Conservation (phyloP, 169 alveolate species). For the Cyclospora cayetanensis region DNA sequence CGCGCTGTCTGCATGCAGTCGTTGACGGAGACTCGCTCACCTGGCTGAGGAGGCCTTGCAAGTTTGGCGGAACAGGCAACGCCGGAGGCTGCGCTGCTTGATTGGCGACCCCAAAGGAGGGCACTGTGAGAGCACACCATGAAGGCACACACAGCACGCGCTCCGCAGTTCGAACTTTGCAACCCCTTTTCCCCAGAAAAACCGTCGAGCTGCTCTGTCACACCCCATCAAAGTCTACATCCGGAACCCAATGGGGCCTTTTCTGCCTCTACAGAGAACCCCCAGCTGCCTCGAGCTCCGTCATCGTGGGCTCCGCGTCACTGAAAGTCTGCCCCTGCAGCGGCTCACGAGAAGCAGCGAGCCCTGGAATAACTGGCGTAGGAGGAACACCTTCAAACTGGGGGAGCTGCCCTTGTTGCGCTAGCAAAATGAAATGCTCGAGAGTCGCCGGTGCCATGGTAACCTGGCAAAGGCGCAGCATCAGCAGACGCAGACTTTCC, state of each 20-base stretch:
- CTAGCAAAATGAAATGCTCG: conserved; percentile 38
- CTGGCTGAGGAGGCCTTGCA: conserved; percentile 40
- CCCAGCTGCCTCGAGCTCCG: not conserved
- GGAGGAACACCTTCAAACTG: conserved; percentile 19
- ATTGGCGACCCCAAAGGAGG: not conserved
- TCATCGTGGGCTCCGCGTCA: not conserved
- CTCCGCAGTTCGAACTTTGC: not conserved
- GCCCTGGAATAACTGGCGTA: not conserved
- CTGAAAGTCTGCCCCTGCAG: not conserved
- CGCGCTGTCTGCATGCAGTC: not conserved
- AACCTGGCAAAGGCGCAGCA: not conserved
- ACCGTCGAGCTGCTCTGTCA: not conserved
- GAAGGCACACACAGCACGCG: not conserved
- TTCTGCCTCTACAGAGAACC: not conserved
- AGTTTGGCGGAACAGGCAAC: conserved; percentile 50
- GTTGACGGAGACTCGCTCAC: not conserved
- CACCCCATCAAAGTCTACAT: not conserved
- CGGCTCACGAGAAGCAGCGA: not conserved
- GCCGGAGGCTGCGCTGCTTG: conserved; percentile 24
- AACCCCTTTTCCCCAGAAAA: not conserved
- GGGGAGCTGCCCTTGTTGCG: conserved; percentile 57
- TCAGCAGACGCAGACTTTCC: not conserved
- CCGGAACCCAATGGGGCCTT: not conserved
- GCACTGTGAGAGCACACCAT: not conserved
- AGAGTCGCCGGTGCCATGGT: conserved; percentile 46